A percentile compares a stretch with the other conserved stretches of the same genome.
These are phyloP conservation scores for Phytophthora ohioensis DNA, from an alignment of 352 stramenopile genomes.

Conservation along the genomic window DNA sequence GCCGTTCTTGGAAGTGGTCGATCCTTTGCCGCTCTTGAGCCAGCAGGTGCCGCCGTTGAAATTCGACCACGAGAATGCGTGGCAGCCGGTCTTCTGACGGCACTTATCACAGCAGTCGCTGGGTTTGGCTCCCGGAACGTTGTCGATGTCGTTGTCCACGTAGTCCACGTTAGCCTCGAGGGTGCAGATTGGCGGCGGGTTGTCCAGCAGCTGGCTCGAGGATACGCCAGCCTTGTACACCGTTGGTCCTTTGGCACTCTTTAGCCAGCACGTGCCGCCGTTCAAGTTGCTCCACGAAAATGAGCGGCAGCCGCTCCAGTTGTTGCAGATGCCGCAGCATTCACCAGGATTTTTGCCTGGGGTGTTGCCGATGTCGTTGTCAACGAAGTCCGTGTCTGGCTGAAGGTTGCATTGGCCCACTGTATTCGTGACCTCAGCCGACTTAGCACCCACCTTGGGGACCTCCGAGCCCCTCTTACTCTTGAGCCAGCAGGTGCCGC, in stretches of 20 bases:
- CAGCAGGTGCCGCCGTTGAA: slow-evolving; percentile 35
- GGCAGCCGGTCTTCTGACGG: slow-evolving; percentile 18
- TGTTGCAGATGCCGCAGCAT: slow-evolving; percentile 48
- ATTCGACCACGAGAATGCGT: slow-evolving; percentile 43
- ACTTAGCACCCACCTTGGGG: slow-evolving; percentile 26
- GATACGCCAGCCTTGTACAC: slow-evolving; percentile 28
- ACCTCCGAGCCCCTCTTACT: slow-evolving; percentile 20
- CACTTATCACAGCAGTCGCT: slow-evolving; percentile 46
- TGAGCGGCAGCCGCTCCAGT: slow-evolving; percentile 42
- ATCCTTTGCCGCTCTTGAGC: slow-evolving; percentile 40
- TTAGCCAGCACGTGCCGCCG: slow-evolving; percentile 54
- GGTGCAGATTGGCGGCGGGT: slow-evolving; percentile 25
- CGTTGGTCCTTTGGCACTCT: slow-evolving; percentile 33
- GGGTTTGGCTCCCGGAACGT: slow-evolving; percentile 16
- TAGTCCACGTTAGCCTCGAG: slow-evolving; percentile 40
- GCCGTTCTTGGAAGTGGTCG: slow-evolving; percentile 14
- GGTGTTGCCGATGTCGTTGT: slow-evolving; percentile 46
- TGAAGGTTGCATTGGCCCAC: slow-evolving; percentile 28
- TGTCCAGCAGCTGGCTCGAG: slow-evolving; percentile 34
- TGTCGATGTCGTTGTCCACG: slow-evolving; percentile 42
- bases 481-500: slow-evolving; percentile 42
- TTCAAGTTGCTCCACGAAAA: slow-evolving; percentile 51
- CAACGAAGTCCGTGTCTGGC: slow-evolving; percentile 37
- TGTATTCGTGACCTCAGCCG: slow-evolving; percentile 29
- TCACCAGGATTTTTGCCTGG: slow-evolving; percentile 7